phyloP scores from a whole-genome alignment of 2,329 filamentous ascomycete species.

The Orbilia javanica region DNA sequence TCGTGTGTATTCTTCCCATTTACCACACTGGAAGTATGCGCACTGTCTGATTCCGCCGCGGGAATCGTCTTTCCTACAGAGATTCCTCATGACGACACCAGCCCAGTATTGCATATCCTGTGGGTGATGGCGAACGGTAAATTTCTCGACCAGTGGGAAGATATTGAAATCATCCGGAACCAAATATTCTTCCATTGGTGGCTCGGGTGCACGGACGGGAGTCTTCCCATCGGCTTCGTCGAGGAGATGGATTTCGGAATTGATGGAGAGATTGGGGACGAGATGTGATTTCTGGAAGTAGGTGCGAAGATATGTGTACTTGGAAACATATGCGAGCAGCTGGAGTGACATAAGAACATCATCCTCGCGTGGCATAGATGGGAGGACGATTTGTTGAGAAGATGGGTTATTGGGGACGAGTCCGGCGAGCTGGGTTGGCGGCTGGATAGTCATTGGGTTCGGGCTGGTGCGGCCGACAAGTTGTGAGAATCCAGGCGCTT shows the following conservation, averaged over 20 bases:
- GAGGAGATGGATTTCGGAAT: slow-evolving; percentile 82
- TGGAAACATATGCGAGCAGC: slow-evolving; percentile 95
- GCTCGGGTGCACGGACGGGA: slow-evolving; percentile 75
- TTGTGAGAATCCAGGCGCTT: slow-evolving; percentile 79
- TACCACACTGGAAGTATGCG: slow-evolving; percentile 97
- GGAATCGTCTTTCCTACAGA: slow-evolving; percentile 97
- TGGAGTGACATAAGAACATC: slow-evolving; percentile 98
- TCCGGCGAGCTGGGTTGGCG: slow-evolving; percentile 76
- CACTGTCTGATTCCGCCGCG: slow-evolving; percentile 95
- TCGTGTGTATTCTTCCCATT: slow-evolving; percentile 96
- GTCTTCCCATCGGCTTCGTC: slow-evolving; percentile 72
- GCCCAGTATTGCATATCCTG: slow-evolving; percentile 99
- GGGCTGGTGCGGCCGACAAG: slow-evolving; percentile 64
- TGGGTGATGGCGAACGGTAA: slow-evolving; percentile 93
- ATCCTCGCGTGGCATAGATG: slow-evolving; percentile 94
- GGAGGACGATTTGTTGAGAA: slow-evolving; percentile 79
- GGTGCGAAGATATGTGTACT: slow-evolving; percentile 94
- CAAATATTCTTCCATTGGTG: slow-evolving; percentile 78
- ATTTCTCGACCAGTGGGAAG: slow-evolving; percentile 97
- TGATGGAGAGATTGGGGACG: slow-evolving; percentile 90
- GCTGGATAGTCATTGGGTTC: slow-evolving; percentile 53
- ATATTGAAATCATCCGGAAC: slow-evolving; percentile 97
- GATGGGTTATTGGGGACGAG: slow-evolving; percentile 80
- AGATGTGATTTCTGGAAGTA: slow-evolving; percentile 97
- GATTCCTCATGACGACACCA: slow-evolving; percentile 97